Evolutionary conservation across 345 rosid genomes (phyloP), one percentile per base, ranked within the genome.

Genomic region (Orychophragmus violaceus): DNA sequence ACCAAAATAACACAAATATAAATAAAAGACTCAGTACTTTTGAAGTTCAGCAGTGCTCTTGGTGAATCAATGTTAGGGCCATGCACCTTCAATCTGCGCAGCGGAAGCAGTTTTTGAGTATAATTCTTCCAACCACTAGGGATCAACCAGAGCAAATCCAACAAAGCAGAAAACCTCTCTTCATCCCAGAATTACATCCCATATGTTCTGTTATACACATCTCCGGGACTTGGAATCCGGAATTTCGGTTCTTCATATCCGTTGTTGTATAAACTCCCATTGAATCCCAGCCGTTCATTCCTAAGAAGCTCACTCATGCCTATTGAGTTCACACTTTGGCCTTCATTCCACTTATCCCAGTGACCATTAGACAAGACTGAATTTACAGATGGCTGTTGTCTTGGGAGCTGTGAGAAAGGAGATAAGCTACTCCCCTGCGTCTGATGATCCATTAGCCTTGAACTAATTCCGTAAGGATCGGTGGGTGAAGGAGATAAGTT

Each of bases 321-420:
- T 45, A 86, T 18, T 66, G 64, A 58, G 59, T 83, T 85, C 39
- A 62, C 45, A 75, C 78, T 91, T 77, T 78, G 81, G 35, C 79
- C 85, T 59, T 87, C 90, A 74, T 73, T 87, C 96, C 85, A 84
- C 35, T 87, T 84, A 80, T 84, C 86, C 96, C 95, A 90, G 67
- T 64, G 86, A 35, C 95, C 96, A 80, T 81, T 90, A 24, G 88
- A 78, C 69, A 78, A 63, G 13, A 44, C 52, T 30, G 88, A 73
- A 82, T 85, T 87, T 76, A 82, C 75, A 2, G 90, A 77, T 19
- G 69, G 69, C 23, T 83, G 94, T 61, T 82, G 92, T 37, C 82
- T 73, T 62, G 87, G 75, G 23, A 80, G 68, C 67, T 81, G 89
- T 13, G 85, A 67, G 62, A 69, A 79, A 9, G 82, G 80, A 19